Base-by-base conservation (phyloP, 2,329 filamentous ascomycete genomes). In the Simplicillium sp. region DNA sequence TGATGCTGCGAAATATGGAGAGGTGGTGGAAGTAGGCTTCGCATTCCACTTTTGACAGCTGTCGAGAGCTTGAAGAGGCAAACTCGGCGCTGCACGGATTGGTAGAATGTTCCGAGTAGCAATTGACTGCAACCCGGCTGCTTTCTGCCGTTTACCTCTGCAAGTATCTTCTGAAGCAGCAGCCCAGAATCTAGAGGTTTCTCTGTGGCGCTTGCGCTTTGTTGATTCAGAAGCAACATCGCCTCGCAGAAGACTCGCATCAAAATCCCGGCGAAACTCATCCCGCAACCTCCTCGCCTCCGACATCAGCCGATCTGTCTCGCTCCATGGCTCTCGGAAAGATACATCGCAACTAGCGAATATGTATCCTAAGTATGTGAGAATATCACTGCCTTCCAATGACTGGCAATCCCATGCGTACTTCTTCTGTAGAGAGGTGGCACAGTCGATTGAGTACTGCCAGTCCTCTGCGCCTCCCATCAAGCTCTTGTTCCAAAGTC, bases 381-480 rank as follows among this genome's bases (percentile, higher is more conserved):
- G 52, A 5, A 62, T 32, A 44, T 65, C 62, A 40, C 52, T 50
- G 4, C 55, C 58, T 15, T 63, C 53, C 9, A 61, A 49, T 4
- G 44, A 37, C 9, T 25, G 5, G 5, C 39, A 40, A 29, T 51
- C 32, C 15, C 37, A 33, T 17, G 32, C 38, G 28, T 44, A 44
- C 17, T 38, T 29, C 29, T 46, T 41, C 29, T 46, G 53, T n/a
- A 59, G 50, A 7, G 55, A 56, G 38, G 37, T 49, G 9, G 61
- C 61, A 42, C 58, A 58, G 14, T 60, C 47, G n/a, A 65, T 48
- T 44, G 58, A 41, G 39, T 51, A 49, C 14, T 58, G 40, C 55
- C 59, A 65, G 37, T 60, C 53, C 36, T 65, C 50, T 15, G 54
- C 53, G 11, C 55, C 54, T 31, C 57, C 59, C 4, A 54, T 40